Evolutionary conservation across 2,329 filamentous ascomycete species (phyloP), one percentile per base, ranked within the genome.

Genomic region (Fusarium continuum): DNA sequence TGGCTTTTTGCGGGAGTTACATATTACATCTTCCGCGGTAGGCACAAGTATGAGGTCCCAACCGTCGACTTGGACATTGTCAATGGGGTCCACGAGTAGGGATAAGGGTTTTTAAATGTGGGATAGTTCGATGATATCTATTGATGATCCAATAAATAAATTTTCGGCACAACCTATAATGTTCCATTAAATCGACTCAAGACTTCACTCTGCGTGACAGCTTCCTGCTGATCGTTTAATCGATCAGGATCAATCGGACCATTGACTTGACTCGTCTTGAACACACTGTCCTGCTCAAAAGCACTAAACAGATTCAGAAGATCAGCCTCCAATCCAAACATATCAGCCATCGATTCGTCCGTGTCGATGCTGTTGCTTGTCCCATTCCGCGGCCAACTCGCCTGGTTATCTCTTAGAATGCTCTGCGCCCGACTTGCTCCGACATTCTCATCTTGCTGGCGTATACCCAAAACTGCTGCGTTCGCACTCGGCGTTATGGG

Each of bases 1-100:
- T 81, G 78, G 78, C 45, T 76, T 1, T 22, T 72, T 0, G 69
- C 76, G 26, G 77, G 78, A 0, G 66, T 68, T 0, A 25, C 71
- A 3, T 80, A 77, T 32, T 81, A 78, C 34, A 45, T 55, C 2
- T 40, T 52, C 0, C 44, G 44, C 5, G 73, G 72, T 1, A 62
- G 54, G 13, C 25, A 60, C 2, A 74, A 74, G 52, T 75, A 69
- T 8, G 28, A 71, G 41, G 67, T 74, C 2, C 56, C 56, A 0
- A 32, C 28, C 1, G 54, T 59, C 4, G 53, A 41, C 9, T 17
- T 35, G 6, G 55, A 57, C 1, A 13, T 58, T 19, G 29, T 58
- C 1, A 19, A 58, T 4, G 55, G 43, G 0, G 13, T 49, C 26
- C 35, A 29, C 5, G 29, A 23, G 16, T 8, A 11, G 0, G 49